phyloP scores from a whole-genome alignment of 495 filamentous ascomycete genomes.

The Penicillium chermesinum region DNA sequence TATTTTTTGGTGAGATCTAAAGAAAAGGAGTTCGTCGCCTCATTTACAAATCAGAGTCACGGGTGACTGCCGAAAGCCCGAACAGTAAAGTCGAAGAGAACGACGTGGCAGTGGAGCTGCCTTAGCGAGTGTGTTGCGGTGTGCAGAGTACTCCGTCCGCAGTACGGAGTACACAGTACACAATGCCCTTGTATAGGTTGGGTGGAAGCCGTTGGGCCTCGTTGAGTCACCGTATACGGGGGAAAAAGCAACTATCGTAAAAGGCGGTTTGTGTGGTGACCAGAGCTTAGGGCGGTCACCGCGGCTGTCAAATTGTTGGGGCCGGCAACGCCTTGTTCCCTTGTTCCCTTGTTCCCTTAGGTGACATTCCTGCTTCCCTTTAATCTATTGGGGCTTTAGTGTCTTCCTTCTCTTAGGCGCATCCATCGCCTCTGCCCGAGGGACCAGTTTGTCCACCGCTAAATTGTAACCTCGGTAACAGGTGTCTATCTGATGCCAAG shows the following conservation, averaged over 20 bases:
- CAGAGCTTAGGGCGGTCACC: neutral
- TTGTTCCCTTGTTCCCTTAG: too few species aligned
- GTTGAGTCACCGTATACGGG: neutral
- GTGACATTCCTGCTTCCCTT: too few species aligned
- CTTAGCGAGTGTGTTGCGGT: neutral
- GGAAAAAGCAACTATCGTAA: too few species aligned
- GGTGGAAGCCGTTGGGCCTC: neutral
- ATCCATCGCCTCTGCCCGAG: too few species aligned
- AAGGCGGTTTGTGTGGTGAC: too few species aligned
- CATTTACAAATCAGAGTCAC: neutral
- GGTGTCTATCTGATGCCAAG: too few species aligned
- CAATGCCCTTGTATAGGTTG: neutral
- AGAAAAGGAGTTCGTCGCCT: too few species aligned
- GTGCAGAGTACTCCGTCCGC: neutral
- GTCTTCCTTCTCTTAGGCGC: too few species aligned
- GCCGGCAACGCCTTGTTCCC: neutral
- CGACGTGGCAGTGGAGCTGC: constrained; percentile 11
- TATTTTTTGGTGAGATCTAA: too few species aligned
- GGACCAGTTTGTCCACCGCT: too few species aligned
- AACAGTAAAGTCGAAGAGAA: constrained; percentile 16
- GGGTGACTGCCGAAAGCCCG: constrained; percentile 22
- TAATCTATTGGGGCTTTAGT: too few species aligned
- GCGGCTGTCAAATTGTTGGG: neutral
- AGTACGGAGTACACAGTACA: neutral
- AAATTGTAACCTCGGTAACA: too few species aligned